Base-by-base conservation (phyloP, 371 early-diverging fungal genomes). In the Rhizopus stolonifer region DNA sequence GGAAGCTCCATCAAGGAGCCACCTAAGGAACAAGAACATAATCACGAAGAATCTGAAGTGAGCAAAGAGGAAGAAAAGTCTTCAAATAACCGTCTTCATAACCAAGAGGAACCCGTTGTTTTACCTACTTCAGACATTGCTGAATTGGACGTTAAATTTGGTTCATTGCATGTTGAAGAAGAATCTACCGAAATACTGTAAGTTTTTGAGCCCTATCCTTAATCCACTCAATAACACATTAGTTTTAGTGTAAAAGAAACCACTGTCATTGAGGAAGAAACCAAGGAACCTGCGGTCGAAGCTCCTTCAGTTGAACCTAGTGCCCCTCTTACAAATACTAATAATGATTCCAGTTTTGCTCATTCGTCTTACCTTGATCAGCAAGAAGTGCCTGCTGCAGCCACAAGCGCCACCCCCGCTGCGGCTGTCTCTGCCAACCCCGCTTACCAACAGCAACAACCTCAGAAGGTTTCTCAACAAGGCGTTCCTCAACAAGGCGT, bases 91-190 rank as follows among this genome's bases (percentile, higher is more conserved):
- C 80, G 77, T 54, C 81, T 90, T 60, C 40, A 49, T 23, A 86
- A 88, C 58, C 93, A 93, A 69, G 92, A 92, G 58, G 87, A 86
- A 7, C 82, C 93, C 26, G 92, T 94, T 19, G 91, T 92, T 13
- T 89, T 93, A 85, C 93, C 93, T 4, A 74, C 80, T 29, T 73
- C 77, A 21, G 64, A 85, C 11, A 61, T 89, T 9, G 80, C 84
- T 44, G 69, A 84, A 38, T 51, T 63, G 33, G 89, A 85, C 51
- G 83, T 85, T 44, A 92, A 87, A 62, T 94, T 90, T 77, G 93
- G 88, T 26, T 88, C 86, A 67, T 69, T 88, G 60, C 81, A 78
- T 50, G 77, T 92, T 54, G 67, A 68, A 32, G 57, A 66, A 15
- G 57, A 57, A 17, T 36, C 46, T 1, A 64, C 38, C 38, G 65